phyloP scores from a whole-genome alignment of 305 asterid genomes.

The Euphrasia arctica region DNA sequence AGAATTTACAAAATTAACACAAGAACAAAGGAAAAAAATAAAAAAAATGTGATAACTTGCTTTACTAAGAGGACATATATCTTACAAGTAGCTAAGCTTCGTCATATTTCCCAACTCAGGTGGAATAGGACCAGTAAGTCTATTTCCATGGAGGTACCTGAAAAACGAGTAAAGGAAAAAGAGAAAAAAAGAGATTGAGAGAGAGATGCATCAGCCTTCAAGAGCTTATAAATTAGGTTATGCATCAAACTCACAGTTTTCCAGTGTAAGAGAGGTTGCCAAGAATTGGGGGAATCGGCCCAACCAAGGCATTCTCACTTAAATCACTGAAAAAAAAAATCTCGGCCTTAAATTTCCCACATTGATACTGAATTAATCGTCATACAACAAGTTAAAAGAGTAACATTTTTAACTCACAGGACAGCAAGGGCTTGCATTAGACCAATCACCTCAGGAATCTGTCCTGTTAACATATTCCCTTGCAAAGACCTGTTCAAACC shows the following conservation, averaged over 20 bases:
- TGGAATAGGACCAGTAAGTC: constrained; percentile 82
- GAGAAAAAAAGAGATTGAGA: not conserved
- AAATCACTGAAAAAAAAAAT: constrained; percentile 61
- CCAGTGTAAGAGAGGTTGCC: constrained; percentile 98
- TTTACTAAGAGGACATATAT: not conserved
- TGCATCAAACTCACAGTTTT: constrained; percentile 62
- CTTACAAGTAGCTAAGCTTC: constrained; percentile 89
- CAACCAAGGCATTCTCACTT: constrained; percentile 88
- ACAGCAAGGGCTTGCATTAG: constrained; percentile 99
- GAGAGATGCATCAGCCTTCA: not conserved
- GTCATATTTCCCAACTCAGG: constrained; percentile 95
- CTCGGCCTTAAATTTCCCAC: not conserved
- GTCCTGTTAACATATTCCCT: constrained; percentile 86
- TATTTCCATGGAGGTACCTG: constrained; percentile 98
- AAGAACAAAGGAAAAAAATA: not conserved
- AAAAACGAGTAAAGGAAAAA: not conserved
- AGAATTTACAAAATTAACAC: constrained; percentile 25
- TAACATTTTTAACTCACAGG: constrained; percentile 52
- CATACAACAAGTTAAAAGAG: not conserved
- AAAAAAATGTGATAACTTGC: not conserved
- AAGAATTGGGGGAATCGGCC: constrained; percentile 80
- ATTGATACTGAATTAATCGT: not conserved
- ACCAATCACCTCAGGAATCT: constrained; percentile 95
- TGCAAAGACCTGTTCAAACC: constrained; percentile 68
- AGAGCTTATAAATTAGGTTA: too few relatives aligned